Evolutionary conservation across 2,329 filamentous ascomycete species (phyloP), one percentile per base, ranked within the genome.

Genomic region (Lasiodiplodia theobromae): DNA sequence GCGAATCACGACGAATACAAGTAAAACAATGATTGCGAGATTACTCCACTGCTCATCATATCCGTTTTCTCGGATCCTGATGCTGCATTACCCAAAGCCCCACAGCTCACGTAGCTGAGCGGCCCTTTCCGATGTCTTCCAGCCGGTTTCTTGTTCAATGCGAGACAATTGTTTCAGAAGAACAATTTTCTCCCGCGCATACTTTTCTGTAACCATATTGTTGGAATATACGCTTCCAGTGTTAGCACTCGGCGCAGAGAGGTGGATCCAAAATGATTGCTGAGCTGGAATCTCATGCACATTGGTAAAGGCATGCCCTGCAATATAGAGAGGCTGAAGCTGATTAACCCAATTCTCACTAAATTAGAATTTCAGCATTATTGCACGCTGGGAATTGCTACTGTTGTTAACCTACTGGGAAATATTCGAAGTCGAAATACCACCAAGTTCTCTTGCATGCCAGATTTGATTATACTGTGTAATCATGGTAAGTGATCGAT

Each of bases 291-390:
- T 8, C 14, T 40, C 37, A 40, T 40, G 12, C 37, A 4, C 2
- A 21, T 63, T 6, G 18, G 16, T 31, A 8, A 63, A 6, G 10
- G 31, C 25, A 12, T 37, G 47, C n/a, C 58, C 58, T 4, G 60
- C 44, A 8, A 64, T 31, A 44, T 34, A 64, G 3, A 64, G 28
- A 6, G 60, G 60, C 44, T 64, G 60, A 12, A 64, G 16, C 2
- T 28, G 18, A 44, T 64, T 64, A 4, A 65, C 62, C 62, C 62
- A 65, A n/a, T 53, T 65, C 7, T 31, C 62, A 31, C 62, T 65
- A 14, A 44, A 14, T 38, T 18, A 21, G 31, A 58, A 11, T 18
- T 6, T 38, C 31, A 38, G n/a, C 2, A 5, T 16, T 21, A 40
- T 16, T 16, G 52, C n/a, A 8, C 18, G 6, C 4, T 5, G 31